phyloP scores from a whole-genome alignment of 2,329 filamentous ascomycete genomes.

The Aspergillus quadrilineatus region DNA sequence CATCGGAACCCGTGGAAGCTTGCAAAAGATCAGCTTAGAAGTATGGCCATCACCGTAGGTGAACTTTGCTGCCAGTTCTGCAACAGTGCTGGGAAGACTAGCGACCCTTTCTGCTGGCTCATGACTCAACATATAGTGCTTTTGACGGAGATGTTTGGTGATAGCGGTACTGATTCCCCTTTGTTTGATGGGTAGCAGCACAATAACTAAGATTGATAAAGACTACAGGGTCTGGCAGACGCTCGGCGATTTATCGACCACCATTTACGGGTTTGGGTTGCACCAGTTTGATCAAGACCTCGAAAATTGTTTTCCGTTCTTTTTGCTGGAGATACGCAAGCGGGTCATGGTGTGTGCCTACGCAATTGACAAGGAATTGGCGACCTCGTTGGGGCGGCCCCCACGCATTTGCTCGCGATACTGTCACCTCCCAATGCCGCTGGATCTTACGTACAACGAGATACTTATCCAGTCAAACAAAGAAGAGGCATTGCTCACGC shows the following conservation, averaged over 20 bases:
- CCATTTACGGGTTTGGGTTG: conserved; percentile 46
- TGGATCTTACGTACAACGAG: conserved; percentile 25
- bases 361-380: conserved; percentile 46
- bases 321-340: conserved; percentile 38
- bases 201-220: conserved; percentile 13
- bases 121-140: conserved; percentile 16
- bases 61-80: conserved; percentile 24
- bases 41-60: conserved; percentile 11
- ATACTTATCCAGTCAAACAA: conserved; percentile 16
- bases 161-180: conserved; percentile 13
- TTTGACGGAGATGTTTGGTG: conserved; percentile 15
- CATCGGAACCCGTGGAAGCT: conserved; percentile 2
- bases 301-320: conserved; percentile 26
- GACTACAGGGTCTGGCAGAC: conserved; percentile 47
- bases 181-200: background rate
- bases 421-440: conserved; percentile 26
- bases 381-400: conserved; percentile 49
- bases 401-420: conserved; percentile 43
- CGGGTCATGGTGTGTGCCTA: conserved; percentile 42
- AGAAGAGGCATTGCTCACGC: conserved; percentile 11
- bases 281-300: conserved; percentile 34
- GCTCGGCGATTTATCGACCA: conserved; percentile 45
- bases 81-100: conserved; percentile 15
- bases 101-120: conserved; percentile 20
- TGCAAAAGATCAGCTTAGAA: conserved; percentile 15